phyloP scores from a whole-genome alignment of 768 basidiomycete species.

The Leccinum uliginosum region DNA sequence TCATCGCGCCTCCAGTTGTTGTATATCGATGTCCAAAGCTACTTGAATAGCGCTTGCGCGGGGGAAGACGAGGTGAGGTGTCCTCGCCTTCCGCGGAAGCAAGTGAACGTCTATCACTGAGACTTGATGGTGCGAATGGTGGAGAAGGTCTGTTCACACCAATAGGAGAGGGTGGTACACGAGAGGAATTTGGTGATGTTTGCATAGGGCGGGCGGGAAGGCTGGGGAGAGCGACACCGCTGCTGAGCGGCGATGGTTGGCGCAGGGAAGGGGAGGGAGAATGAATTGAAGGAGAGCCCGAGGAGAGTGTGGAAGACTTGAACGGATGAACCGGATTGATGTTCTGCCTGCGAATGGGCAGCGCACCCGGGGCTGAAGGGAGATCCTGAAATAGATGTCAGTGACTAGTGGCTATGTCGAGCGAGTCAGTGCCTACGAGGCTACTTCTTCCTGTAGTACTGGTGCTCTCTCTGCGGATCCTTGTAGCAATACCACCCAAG shows the following conservation, averaged over 20 bases:
- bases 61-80: slow-evolving; percentile 21
- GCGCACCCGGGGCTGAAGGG: slow-evolving; percentile 35
- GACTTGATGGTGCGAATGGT: slow-evolving; percentile 39
- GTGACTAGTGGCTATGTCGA: slow-evolving; percentile 1
- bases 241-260: slow-evolving; percentile 42
- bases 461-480: slow-evolving; percentile 51
- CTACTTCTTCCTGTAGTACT: slow-evolving; percentile 35
- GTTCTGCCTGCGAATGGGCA: slow-evolving; percentile 43
- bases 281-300: slow-evolving; percentile 45
- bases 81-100: slow-evolving; percentile 34
- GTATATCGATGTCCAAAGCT: slow-evolving; percentile 73
- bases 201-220: slow-evolving; percentile 35
- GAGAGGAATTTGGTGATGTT: slow-evolving; percentile 40
- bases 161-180: slow-evolving; percentile 38
- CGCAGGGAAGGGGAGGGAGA: slow-evolving; percentile 46
- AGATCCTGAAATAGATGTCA: slow-evolving; percentile 29
- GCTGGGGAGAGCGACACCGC: slow-evolving; percentile 26
- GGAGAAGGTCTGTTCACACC: slow-evolving; percentile 34
- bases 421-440: slow-evolving; percentile 10
- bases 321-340: slow-evolving; percentile 43
- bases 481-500: slow-evolving; percentile 35
- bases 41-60: slow-evolving; percentile 68
- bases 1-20: slow-evolving; percentile 38
- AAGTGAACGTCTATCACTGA: slow-evolving; percentile 40
- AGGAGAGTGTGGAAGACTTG: slow-evolving; percentile 48